Conservation (phyloP, 331 rosid genomes). For the Telfairia occidentalis region DNA sequence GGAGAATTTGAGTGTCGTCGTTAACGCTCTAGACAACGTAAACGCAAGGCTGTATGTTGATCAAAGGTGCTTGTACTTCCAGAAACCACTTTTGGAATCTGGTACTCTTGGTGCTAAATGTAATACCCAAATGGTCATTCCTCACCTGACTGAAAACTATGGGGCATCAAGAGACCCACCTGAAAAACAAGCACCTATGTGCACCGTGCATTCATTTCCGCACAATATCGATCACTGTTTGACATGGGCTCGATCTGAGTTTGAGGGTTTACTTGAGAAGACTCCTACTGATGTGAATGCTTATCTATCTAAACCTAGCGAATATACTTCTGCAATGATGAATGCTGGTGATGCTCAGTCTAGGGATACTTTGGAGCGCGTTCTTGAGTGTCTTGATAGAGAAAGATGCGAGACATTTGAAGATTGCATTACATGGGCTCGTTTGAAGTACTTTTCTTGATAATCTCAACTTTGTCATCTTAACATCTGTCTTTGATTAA, state of each 20-base stretch:
- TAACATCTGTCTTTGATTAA: background rate
- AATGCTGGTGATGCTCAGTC: slow-evolving; percentile 96
- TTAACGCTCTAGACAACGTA: slow-evolving; percentile 91
- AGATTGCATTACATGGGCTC: slow-evolving; percentile 86
- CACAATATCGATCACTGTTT: slow-evolving; percentile 96
- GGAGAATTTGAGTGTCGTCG: slow-evolving; percentile 72
- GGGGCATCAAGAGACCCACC: slow-evolving; percentile 99
- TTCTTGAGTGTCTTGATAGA: slow-evolving; percentile 80
- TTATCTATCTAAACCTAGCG: slow-evolving; percentile 67
- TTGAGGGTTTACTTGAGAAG: slow-evolving; percentile 95
- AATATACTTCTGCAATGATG: slow-evolving; percentile 49
- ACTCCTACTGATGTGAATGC: slow-evolving; percentile 90
- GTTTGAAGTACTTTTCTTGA: slow-evolving; percentile 50
- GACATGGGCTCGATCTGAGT: slow-evolving; percentile 99
- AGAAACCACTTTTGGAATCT: slow-evolving; percentile 95
- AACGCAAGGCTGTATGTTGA: slow-evolving; percentile 90
- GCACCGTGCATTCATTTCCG: slow-evolving; percentile 96
- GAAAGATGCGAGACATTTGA: slow-evolving; percentile 69
- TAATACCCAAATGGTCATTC: slow-evolving; percentile 96
- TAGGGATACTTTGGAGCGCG: slow-evolving; percentile 84
- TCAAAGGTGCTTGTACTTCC: slow-evolving; percentile 93
- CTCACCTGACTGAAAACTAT: slow-evolving; percentile 90
- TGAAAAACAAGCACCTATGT: slow-evolving; percentile 98
- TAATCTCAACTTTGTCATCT: background rate
- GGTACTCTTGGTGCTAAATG: slow-evolving; percentile 97